Conservation (phyloP, 1,139 yeast genomes). For the Pneumocystis murina region DNA sequence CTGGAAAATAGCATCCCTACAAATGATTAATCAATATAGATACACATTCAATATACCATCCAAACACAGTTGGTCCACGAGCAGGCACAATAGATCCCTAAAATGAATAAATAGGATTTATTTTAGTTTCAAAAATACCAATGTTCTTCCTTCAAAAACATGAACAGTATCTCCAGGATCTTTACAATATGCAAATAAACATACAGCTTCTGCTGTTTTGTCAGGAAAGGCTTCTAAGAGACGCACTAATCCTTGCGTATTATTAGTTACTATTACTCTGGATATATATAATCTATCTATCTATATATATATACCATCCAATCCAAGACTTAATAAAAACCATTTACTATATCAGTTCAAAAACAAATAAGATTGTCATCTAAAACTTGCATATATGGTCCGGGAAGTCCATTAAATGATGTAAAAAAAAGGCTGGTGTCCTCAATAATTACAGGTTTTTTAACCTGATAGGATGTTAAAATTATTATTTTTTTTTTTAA, state of each 20-base stretch:
- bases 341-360: constrained; percentile 44
- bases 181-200: constrained; percentile 83
- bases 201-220: constrained; percentile 73
- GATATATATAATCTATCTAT: not conserved
- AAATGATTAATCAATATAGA: not conserved
- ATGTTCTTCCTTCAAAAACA: constrained; percentile 65
- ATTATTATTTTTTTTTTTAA: not conserved
- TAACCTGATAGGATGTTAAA: constrained; percentile 18
- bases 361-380: not conserved
- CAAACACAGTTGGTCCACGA: constrained; percentile 68
- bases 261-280: not conserved
- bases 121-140: not conserved
- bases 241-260: constrained; percentile 34
- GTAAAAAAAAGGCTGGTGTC: constrained; percentile 82
- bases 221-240: constrained; percentile 69
- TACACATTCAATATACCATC: constrained; percentile 49
- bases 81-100: constrained; percentile 59
- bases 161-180: constrained; percentile 60
- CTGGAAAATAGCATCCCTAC: constrained; percentile 12
- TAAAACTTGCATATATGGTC: constrained; percentile 45
- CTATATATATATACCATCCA: constrained; percentile 33
- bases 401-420: constrained; percentile 77
- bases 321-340: constrained; percentile 64
- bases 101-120: not conserved
- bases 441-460: constrained; percentile 81